Evolutionary conservation across 495 filamentous ascomycete species (phyloP).

Genomic region (Aspergillus coremiiformis): DNA sequence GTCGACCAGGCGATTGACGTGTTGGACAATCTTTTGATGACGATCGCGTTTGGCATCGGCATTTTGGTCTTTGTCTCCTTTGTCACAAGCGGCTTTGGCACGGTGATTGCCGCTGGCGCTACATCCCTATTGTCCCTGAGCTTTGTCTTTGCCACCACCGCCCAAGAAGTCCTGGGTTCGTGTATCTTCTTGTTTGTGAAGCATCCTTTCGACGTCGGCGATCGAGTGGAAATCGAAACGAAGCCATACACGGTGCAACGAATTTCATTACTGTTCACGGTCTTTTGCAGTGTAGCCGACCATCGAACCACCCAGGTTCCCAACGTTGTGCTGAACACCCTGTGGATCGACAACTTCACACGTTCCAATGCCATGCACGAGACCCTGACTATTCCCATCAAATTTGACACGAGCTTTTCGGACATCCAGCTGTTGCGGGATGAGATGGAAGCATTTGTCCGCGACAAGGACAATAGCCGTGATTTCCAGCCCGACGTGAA

Average conservation of each 20-base stretch:
- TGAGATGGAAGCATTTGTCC: slow-evolving; percentile 79
- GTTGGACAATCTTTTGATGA: slow-evolving; percentile 74
- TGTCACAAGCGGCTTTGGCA: slow-evolving; percentile 73
- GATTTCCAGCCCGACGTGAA: slow-evolving; percentile 85
- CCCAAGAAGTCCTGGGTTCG: slow-evolving; percentile 88
- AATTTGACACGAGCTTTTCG: slow-evolving; percentile 78
- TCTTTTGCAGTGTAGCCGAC: slow-evolving; percentile 76
- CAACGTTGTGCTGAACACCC: slow-evolving; percentile 81
- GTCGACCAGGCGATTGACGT: slow-evolving; percentile 91
- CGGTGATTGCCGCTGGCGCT: slow-evolving; percentile 86
- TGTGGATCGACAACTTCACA: slow-evolving; percentile 90
- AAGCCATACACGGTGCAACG: slow-evolving; percentile 79
- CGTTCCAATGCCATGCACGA: slow-evolving; percentile 90
- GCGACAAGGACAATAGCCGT: slow-evolving; percentile 75
- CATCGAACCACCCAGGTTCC: slow-evolving; percentile 84
- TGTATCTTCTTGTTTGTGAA: slow-evolving; percentile 99
- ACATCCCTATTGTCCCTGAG: slow-evolving; percentile 90
- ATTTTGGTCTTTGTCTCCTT: slow-evolving; percentile 88
- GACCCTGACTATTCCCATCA: slow-evolving; percentile 65
- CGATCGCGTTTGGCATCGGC: slow-evolving; percentile 69
- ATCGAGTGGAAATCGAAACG: slow-evolving; percentile 73
- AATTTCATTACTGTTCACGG: slow-evolving; percentile 89
- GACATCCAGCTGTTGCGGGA: slow-evolving; percentile 74
- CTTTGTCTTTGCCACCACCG: slow-evolving; percentile 86
- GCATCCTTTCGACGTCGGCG: slow-evolving; percentile 87